A percentile compares a stretch with the other conserved stretches of the same genome.
phyloP scores from a whole-genome alignment of 108 stramenopile species.

The Cyclotella baltica region DNA sequence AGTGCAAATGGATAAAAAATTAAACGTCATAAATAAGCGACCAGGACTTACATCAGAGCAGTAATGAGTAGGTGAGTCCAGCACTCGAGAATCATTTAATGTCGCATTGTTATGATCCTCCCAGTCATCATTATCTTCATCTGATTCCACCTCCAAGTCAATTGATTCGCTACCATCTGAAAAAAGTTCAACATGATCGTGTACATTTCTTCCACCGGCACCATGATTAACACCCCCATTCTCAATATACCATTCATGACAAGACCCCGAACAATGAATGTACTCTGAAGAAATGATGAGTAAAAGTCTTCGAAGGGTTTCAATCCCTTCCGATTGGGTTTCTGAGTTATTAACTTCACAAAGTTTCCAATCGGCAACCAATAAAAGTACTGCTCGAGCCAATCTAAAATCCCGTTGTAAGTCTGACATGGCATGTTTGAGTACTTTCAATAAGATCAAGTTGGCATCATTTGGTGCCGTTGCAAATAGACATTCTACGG shows the following conservation, averaged over 20 bases:
- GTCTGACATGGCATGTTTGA: slow-evolving; percentile 62
- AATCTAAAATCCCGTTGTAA: slow-evolving; percentile 59
- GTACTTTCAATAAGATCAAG: slow-evolving; percentile 44
- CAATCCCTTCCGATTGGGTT: slow-evolving; percentile 10
- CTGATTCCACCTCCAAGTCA: slow-evolving; percentile 8
- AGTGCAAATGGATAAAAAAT: background rate
- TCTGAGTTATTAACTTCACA: slow-evolving; percentile 24
- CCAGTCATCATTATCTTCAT: slow-evolving; percentile 23
- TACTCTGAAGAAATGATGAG: slow-evolving; percentile 50
- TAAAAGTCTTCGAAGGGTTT: slow-evolving; percentile 46
- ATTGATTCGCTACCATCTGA: background rate
- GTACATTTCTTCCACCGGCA: background rate
- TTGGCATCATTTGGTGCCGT: slow-evolving; percentile 17
- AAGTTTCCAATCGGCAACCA: slow-evolving; percentile 34
- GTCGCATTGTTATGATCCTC: background rate
- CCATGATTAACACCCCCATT: slow-evolving; percentile 9
- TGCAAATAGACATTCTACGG: slow-evolving; percentile 26
- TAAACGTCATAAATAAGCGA: background rate
- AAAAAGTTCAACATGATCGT: background rate
- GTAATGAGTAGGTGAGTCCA: slow-evolving; percentile 46
- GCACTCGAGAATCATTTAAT: slow-evolving; percentile 9
- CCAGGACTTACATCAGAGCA: slow-evolving; percentile 41
- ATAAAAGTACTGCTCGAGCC: slow-evolving; percentile 41
- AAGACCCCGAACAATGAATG: slow-evolving; percentile 48
- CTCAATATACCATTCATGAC: slow-evolving; percentile 39